Conservation (phyloP, 2,329 filamentous ascomycete genomes). For the Coniochaeta ligniaria region DNA sequence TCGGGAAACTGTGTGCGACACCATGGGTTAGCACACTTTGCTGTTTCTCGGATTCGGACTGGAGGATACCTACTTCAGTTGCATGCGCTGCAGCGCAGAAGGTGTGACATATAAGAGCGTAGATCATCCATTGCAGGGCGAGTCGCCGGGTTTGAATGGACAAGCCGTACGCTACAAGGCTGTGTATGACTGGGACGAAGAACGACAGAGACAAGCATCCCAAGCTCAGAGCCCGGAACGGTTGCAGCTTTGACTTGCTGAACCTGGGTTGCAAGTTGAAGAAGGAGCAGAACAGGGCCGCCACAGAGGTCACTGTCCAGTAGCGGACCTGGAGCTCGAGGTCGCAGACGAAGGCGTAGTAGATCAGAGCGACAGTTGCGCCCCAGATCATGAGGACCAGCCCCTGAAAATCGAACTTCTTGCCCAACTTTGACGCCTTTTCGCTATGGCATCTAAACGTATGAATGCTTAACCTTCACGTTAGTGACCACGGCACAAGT, state of each 20-base stretch:
- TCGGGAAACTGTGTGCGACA: constrained; percentile 29
- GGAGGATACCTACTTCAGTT: constrained; percentile 15
- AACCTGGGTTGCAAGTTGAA: constrained; percentile 28
- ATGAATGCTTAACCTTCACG: neutral
- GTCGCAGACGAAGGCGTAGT: constrained; percentile 1
- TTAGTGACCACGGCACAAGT: neutral
- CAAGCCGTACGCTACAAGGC: constrained; percentile 22
- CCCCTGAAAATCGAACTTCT: neutral
- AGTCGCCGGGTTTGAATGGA: constrained; percentile 27
- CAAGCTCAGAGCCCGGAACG: constrained; percentile 31
- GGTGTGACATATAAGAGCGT: constrained; percentile 28
- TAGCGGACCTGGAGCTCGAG: neutral
- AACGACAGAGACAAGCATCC: constrained; percentile 29
- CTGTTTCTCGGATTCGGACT: neutral
- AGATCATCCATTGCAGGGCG: constrained; percentile 29
- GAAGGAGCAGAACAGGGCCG: constrained; percentile 21
- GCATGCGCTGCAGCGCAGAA: constrained; percentile 29
- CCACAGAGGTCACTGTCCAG: neutral
- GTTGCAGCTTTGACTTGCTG: constrained; percentile 27
- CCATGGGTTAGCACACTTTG: neutral
- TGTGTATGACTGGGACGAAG: constrained; percentile 31
- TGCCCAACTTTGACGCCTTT: neutral
- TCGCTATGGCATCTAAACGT: neutral
- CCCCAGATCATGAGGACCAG: neutral
- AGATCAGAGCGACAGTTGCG: neutral